These are phyloP conservation scores for Aspergillus incahuasiensis DNA, from an alignment of 495 filamentous ascomycete species.

Conservation along the genomic window DNA sequence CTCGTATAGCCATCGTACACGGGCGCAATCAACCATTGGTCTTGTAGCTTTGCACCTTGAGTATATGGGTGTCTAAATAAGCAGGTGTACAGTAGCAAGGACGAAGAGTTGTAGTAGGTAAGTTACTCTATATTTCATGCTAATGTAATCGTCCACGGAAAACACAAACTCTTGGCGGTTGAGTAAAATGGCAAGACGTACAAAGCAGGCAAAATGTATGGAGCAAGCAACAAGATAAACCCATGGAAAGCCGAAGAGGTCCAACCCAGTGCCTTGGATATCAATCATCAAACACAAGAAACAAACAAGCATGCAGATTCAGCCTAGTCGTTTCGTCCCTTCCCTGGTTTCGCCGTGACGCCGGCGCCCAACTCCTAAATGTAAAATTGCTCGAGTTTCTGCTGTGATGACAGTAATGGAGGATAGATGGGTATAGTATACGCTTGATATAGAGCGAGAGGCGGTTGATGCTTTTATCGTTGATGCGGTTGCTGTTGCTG, in stretches of 20 bases:
- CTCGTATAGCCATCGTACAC: too few species aligned
- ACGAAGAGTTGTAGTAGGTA: neutral
- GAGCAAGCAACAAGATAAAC: neutral
- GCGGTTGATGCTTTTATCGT: conserved; percentile 1
- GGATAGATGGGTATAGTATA: neutral
- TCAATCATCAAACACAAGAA: neutral
- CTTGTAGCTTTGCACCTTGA: too few species aligned
- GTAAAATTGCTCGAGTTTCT: neutral
- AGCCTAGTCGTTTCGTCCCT: neutral
- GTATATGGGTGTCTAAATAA: too few species aligned
- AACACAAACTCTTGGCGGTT: neutral
- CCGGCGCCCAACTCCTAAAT: neutral
- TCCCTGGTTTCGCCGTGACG: neutral
- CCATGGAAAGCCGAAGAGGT: neutral
- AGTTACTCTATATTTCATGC: neutral
- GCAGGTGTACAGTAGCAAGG: too few species aligned
- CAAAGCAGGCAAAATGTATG: neutral
- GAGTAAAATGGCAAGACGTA: neutral
- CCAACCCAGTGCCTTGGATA: neutral
- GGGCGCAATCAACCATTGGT: too few species aligned
- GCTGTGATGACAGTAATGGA: neutral
- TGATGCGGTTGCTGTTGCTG: conserved; percentile 15
- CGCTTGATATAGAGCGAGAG: neutral
- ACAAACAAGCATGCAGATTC: neutral
- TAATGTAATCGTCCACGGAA: neutral